Conservation (phyloP, 441 rosid species). For the Erodium moschatum region DNA sequence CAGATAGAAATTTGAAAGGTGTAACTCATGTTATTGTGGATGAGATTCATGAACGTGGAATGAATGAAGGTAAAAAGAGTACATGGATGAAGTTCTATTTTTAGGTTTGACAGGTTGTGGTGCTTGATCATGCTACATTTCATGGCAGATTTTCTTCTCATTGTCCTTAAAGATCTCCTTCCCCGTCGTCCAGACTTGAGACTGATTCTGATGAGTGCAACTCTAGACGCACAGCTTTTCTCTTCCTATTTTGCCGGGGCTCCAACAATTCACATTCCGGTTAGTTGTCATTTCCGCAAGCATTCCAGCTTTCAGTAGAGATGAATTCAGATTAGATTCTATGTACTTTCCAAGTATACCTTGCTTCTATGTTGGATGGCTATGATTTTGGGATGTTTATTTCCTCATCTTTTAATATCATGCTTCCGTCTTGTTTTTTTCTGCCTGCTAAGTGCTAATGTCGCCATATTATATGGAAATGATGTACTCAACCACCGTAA, state of each 20-base stretch:
- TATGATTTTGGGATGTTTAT: not conserved
- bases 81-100: conserved; percentile 8
- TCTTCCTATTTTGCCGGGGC: conserved; percentile 81
- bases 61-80: conserved; percentile 73
- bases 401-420: not conserved
- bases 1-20: conserved; percentile 82
- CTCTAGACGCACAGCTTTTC: conserved; percentile 88
- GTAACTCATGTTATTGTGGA: conserved; percentile 95
- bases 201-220: conserved; percentile 94
- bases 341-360: not conserved
- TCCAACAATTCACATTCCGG: conserved; percentile 87
- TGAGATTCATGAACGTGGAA: conserved; percentile 98
- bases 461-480: not conserved
- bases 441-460: not conserved
- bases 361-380: not conserved
- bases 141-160: conserved; percentile 70
- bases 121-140: conserved; percentile 9
- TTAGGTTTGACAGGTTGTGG: conserved; percentile 6
- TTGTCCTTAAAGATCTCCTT: conserved; percentile 93
- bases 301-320: conserved; percentile 9
- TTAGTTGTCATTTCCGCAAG: conserved; percentile 28
- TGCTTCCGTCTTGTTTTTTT: not conserved
- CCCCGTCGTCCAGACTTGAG: conserved; percentile 88
- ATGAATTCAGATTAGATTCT: conserved; percentile 17
- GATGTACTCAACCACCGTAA: not conserved